Base-by-base conservation (phyloP, 129 eudicot species). In the Calendula officinalis region DNA sequence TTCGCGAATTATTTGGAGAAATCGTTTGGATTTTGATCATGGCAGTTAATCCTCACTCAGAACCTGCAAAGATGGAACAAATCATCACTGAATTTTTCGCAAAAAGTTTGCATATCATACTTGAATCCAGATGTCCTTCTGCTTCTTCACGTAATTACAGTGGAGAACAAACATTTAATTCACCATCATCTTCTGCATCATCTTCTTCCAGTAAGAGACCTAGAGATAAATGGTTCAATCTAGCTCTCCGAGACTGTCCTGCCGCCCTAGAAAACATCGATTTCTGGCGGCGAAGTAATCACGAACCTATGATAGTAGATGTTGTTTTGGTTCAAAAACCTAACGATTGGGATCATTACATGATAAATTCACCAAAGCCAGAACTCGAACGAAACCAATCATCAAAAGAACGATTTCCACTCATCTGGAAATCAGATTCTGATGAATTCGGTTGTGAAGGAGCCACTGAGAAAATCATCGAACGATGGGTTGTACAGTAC, bases 401-500 rank as follows among this genome's bases (percentile, higher is more conserved):
- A 2, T 68, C 60, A 16, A 88, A 81, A 46, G 95, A 81, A 39
- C 73, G 73, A 15, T 69, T 67, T 64, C 81, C 79, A 0, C 17
- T 45, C 48, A 40, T 41, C 45, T 81, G 80, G 85, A 82, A 76
- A 67, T 77, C 76, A 1, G 95, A 86, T 48, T 76, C 50, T 30
- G 94, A 84, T 39, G 96, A 83, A 11, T 75, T 82, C 61, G 79
- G 84, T 14, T 56, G 54, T 38, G 97, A 76, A 62, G 70, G 59
- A 0, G 62, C 56, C 59, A 73, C 56, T 15, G 88, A 91, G 58
- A 87, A 78, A 79, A 60, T 87, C 58, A 85, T 91, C 6, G 98
- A 91, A 81, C 81, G 98, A 62, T 91, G 98, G 98, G 66, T 91
- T 77, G 69, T 91, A 45, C 86, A 81, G 55, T 91, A 84, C 67